phyloP scores from a whole-genome alignment of 441 rosid species.

The Pelargonium australe region DNA sequence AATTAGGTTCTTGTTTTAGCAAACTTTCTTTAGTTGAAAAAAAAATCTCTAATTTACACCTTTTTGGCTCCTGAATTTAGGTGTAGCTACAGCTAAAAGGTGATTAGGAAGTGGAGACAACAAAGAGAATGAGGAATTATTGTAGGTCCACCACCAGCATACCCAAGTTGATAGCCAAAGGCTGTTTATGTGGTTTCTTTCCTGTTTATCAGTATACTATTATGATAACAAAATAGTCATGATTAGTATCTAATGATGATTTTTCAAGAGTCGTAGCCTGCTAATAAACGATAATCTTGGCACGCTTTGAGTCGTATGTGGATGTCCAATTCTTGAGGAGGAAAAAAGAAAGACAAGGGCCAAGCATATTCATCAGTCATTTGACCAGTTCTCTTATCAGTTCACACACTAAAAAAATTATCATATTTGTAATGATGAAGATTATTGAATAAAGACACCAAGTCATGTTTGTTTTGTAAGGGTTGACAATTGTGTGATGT shows the following conservation, averaged over 20 bases:
- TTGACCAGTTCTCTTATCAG: background rate
- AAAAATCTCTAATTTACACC: background rate
- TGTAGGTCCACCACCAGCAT: background rate
- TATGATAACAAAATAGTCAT: background rate
- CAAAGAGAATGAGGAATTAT: background rate
- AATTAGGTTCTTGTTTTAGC: background rate
- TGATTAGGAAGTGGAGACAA: background rate
- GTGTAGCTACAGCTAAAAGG: background rate
- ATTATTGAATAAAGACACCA: background rate
- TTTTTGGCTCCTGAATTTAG: background rate
- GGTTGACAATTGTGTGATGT: conserved; percentile 1
- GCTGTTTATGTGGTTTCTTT: background rate
- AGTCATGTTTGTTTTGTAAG: background rate
- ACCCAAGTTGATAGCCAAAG: background rate
- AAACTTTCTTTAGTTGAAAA: background rate
- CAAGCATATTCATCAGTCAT: background rate
- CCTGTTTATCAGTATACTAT: background rate
- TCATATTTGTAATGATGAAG: background rate
- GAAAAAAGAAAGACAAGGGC: background rate
- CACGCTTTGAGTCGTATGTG: background rate
- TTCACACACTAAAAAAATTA: background rate
- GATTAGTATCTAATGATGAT: background rate
- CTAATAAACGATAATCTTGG: background rate
- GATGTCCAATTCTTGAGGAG: background rate
- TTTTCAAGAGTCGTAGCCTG: background rate